phyloP scores from a whole-genome alignment of 306 rosid species.

The Lathyrus tuberosus region DNA sequence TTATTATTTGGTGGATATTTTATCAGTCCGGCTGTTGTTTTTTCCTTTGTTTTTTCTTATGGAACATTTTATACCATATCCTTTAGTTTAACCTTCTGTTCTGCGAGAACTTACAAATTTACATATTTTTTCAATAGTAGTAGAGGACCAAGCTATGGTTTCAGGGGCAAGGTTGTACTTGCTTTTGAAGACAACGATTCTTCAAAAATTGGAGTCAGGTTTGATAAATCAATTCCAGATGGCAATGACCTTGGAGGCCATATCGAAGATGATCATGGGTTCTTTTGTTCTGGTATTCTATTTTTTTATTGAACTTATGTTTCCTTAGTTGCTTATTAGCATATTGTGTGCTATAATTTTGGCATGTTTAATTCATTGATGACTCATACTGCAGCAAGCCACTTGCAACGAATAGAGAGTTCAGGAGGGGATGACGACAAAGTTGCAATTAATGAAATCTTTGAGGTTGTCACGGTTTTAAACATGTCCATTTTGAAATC shows the following conservation, averaged over 20 bases:
- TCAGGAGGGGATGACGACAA: slow-evolving; percentile 87
- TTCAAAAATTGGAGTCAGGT: slow-evolving; percentile 93
- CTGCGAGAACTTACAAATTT: slow-evolving; percentile 21
- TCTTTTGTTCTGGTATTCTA: slow-evolving; percentile 80
- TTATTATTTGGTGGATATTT: too few species aligned
- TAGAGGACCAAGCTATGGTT: slow-evolving; percentile 94
- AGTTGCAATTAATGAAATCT: slow-evolving; percentile 74
- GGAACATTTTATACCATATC: background rate
- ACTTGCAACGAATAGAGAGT: slow-evolving; percentile 68
- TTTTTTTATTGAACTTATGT: slow-evolving; percentile 19
- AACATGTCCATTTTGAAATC: slow-evolving; percentile 11
- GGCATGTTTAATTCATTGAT: slow-evolving; percentile 30
- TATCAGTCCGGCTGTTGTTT: too few species aligned
- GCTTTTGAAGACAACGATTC: slow-evolving; percentile 84
- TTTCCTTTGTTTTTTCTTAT: too few species aligned
- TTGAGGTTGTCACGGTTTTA: slow-evolving; percentile 64
- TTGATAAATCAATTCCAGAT: slow-evolving; percentile 86
- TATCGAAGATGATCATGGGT: slow-evolving; percentile 87
- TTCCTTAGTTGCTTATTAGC: slow-evolving; percentile 19
- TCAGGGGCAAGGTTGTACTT: slow-evolving; percentile 84
- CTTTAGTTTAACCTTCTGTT: slow-evolving; percentile 2
- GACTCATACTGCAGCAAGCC: slow-evolving; percentile 60
- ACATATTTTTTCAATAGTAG: slow-evolving; percentile 23
- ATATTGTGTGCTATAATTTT: slow-evolving; percentile 20
- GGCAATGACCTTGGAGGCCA: slow-evolving; percentile 94